These are phyloP conservation scores for Xanthoparmelia taractica DNA, from an alignment of 495 filamentous ascomycete species.

Conservation along the genomic window DNA sequence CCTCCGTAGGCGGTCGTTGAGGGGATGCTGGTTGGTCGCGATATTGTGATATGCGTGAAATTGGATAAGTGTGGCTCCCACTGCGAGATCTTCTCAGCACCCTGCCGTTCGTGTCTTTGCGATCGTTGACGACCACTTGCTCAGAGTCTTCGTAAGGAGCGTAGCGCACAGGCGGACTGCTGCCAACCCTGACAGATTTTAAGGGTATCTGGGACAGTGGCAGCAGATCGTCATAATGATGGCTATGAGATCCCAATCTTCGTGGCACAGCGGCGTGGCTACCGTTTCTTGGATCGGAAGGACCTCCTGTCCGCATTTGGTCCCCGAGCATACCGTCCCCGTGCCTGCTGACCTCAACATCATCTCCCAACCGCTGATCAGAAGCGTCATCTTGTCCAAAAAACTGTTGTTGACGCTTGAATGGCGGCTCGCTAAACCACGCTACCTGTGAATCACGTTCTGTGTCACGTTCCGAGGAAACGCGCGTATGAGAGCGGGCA, in stretches of 20 bases:
- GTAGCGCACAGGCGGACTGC: constrained; percentile 9
- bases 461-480: constrained; percentile 7
- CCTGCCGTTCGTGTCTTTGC: constrained; percentile 10
- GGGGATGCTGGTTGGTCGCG: constrained; percentile 23
- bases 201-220: constrained; percentile 7
- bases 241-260: constrained; percentile 1
- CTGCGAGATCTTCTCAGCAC: constrained; percentile 9
- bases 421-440: constrained; percentile 12
- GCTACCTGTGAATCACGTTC: constrained; percentile 1
- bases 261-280: background rate
- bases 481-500: background rate
- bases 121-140: constrained; percentile 11
- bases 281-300: constrained; percentile 3
- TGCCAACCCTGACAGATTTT: background rate
- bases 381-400: constrained; percentile 14
- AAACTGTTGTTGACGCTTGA: constrained; percentile 3
- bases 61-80: constrained; percentile 5
- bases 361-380: constrained; percentile 9
- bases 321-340: background rate
- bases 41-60: constrained; percentile 11
- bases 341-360: background rate
- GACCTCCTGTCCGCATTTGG: background rate
- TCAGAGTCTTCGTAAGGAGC: constrained; percentile 14
- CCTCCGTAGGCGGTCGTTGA: constrained; percentile 16
- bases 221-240: background rate